These are phyloP conservation scores for Hysterangium stoloniferum DNA, from an alignment of 768 basidiomycete genomes.

Conservation along the genomic window DNA sequence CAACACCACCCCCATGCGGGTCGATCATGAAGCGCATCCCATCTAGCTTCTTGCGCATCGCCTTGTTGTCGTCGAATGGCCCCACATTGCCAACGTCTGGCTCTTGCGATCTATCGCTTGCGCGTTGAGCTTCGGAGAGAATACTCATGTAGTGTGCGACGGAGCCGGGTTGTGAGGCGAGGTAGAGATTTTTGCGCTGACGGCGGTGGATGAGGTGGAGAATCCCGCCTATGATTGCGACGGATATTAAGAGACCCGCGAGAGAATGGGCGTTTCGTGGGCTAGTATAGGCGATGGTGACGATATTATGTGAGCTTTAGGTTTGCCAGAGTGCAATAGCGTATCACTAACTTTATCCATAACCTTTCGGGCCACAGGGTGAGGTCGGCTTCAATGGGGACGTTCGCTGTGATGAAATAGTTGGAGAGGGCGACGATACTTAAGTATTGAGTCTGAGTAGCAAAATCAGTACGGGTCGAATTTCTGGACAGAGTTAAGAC, in stretches of 20 bases:
- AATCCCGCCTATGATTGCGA: conserved; percentile 40
- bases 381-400: conserved; percentile 31
- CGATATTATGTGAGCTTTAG: too few species aligned
- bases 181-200: conserved; percentile 39
- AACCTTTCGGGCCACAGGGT: conserved; percentile 38
- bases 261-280: conserved; percentile 46
- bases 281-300: conserved; percentile 26
- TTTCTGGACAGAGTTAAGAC: conserved; percentile 14
- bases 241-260: conserved; percentile 37
- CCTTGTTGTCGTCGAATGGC: conserved; percentile 45
- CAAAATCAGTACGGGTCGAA: conserved; percentile 1
- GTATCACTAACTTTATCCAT: conserved; percentile 46
- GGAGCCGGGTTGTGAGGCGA: conserved; percentile 50
- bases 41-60: conserved; percentile 40
- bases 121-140: background rate
- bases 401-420: conserved; percentile 45
- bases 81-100: conserved; percentile 54
- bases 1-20: conserved; percentile 49
- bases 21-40: conserved; percentile 50
- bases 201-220: conserved; percentile 41
- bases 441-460: conserved; percentile 47
- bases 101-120: conserved; percentile 12
- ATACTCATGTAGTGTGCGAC: conserved; percentile 33
- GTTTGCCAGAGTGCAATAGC: background rate
- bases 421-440: conserved; percentile 46